Conservation (phyloP, 1,284 basidiomycete species). For the Cutaneotrichosporon curvatum region DNA sequence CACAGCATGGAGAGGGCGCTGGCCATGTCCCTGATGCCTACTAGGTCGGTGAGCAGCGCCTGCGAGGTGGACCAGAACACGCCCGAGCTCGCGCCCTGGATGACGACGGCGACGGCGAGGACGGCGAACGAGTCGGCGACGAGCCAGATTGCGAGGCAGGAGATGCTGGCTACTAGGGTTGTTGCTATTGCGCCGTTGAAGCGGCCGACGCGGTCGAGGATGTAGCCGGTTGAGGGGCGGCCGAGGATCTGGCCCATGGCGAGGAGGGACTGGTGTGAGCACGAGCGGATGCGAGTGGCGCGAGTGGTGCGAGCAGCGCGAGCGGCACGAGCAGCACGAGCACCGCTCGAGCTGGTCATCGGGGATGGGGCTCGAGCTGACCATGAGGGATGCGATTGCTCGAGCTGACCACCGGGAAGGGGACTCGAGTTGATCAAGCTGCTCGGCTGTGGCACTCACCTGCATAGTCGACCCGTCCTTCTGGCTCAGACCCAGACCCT, state of each 20-base stretch:
- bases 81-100: constrained; percentile 39
- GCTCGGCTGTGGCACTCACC: background rate
- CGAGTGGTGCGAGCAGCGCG: too few relatives aligned
- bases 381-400: too few relatives aligned
- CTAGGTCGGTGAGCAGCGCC: constrained; percentile 16
- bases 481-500: constrained; percentile 44
- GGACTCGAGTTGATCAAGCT: too few relatives aligned
- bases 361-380: too few relatives aligned
- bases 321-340: too few relatives aligned
- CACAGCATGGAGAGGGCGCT: constrained; percentile 46
- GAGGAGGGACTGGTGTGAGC: constrained; percentile 39
- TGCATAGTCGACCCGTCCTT: constrained; percentile 44
- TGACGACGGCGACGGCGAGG: constrained; percentile 43
- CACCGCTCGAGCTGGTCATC: too few relatives aligned
- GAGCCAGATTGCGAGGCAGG: constrained; percentile 47
- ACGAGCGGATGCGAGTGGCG: background rate
- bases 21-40: constrained; percentile 44
- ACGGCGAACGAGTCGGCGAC: constrained; percentile 43
- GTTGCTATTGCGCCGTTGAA: constrained; percentile 45
- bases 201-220: constrained; percentile 44
- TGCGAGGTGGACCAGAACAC: constrained; percentile 17
- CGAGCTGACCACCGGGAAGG: too few relatives aligned
- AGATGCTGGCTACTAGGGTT: constrained; percentile 43
- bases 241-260: constrained; percentile 48
- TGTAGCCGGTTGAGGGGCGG: constrained; percentile 41